A percentile compares a stretch with the other conserved stretches of the same genome.
phyloP scores from a whole-genome alignment of 2,329 filamentous ascomycete genomes.

The Pochonia chlamydosporia region DNA sequence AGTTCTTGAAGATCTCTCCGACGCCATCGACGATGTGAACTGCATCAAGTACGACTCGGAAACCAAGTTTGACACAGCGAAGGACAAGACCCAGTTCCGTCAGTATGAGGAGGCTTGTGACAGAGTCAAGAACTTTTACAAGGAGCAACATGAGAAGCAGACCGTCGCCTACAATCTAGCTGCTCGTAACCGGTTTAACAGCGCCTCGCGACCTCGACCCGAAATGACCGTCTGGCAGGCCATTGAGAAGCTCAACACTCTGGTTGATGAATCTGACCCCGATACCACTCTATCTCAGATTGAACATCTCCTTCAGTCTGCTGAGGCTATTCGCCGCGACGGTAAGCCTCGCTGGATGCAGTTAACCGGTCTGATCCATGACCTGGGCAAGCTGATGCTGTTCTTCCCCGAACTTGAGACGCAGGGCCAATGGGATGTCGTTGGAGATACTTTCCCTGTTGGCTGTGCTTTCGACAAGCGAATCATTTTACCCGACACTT shows the following conservation, averaged over 20 bases:
- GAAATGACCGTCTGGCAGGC: constrained; percentile 87
- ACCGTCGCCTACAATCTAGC: constrained; percentile 80
- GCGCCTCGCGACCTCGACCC: constrained; percentile 53
- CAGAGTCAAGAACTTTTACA: constrained; percentile 82
- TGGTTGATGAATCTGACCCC: constrained; percentile 87
- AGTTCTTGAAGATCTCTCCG: constrained; percentile 44
- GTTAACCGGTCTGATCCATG: constrained; percentile 70
- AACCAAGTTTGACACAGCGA: constrained; percentile 65
- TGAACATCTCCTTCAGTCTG: constrained; percentile 81
- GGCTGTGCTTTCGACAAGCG: constrained; percentile 68
- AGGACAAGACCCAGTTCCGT: constrained; percentile 75
- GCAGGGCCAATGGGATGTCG: constrained; percentile 89
- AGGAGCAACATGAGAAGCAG: constrained; percentile 64
- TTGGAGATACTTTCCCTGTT: constrained; percentile 79
- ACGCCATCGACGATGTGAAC: constrained; percentile 46
- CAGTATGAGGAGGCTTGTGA: constrained; percentile 80
- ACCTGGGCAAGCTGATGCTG: constrained; percentile 74
- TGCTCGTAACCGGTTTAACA: constrained; percentile 56
- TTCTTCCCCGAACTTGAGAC: constrained; percentile 61
- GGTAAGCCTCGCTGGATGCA: constrained; percentile 81
- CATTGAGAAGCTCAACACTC: constrained; percentile 85
- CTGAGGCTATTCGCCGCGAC: constrained; percentile 83
- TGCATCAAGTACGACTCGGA: constrained; percentile 41
- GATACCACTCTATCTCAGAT: constrained; percentile 85
- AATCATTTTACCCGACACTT: constrained; percentile 78